Percentiles rank a stretch among this genome's conserved stretches.
Conservation (phyloP, 1,139 yeast genomes). For the Saccharomyces hybrid region DNA sequence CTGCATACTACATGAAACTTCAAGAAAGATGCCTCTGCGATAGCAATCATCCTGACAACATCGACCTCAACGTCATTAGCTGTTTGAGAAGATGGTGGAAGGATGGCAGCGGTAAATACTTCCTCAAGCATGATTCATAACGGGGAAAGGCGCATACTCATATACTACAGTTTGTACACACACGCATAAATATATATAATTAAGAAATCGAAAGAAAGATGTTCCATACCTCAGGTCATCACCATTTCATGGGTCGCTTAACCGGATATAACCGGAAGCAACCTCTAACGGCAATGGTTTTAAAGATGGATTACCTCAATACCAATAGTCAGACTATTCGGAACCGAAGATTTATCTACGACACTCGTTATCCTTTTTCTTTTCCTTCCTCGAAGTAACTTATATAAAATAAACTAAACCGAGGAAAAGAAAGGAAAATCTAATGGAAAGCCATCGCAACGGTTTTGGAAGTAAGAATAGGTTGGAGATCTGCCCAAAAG, state of each 20-base stretch:
- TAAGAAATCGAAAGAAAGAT: conserved; percentile 24
- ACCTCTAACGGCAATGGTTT: conserved; percentile 95
- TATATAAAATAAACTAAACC: neutral
- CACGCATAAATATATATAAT: neutral
- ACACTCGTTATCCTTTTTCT: neutral
- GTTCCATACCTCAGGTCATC: conserved; percentile 89
- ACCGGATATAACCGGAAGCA: conserved; percentile 39
- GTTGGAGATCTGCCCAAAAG: neutral
- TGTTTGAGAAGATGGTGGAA: conserved; percentile 88
- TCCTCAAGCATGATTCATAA: conserved; percentile 20
- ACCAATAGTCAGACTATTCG: conserved; percentile 1
- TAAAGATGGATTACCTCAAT: conserved; percentile 44
- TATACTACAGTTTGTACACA: neutral
- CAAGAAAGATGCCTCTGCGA: conserved; percentile 70
- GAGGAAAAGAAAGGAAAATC: neutral
- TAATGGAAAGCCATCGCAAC: neutral
- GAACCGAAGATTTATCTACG: conserved; percentile 7
- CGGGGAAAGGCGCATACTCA: neutral
- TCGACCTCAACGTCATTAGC: conserved; percentile 58
- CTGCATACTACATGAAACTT: conserved; percentile 40
- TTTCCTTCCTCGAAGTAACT: neutral
- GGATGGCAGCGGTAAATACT: conserved; percentile 45
- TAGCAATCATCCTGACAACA: conserved; percentile 38
- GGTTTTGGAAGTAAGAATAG: neutral
- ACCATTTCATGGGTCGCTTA: conserved; percentile 76